A percentile compares a stretch with the other conserved stretches of the same genome.
phyloP scores from a whole-genome alignment of 129 eudicot species.

The Arctium minus region DNA sequence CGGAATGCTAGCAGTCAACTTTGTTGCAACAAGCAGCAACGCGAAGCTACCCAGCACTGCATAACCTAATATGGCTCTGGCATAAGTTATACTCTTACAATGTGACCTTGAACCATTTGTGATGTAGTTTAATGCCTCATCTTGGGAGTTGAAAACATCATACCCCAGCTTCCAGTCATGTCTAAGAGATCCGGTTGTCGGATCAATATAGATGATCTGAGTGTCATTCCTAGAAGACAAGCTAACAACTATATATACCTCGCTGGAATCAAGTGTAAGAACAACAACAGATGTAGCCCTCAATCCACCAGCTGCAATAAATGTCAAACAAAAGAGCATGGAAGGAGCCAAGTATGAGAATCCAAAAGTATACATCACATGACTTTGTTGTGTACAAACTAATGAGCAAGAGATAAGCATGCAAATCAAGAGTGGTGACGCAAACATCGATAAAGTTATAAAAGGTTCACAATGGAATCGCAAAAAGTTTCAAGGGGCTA shows the following conservation, averaged over 20 bases:
- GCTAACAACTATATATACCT: constrained; percentile 67
- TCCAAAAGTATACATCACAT: neutral
- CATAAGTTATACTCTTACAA: constrained; percentile 60
- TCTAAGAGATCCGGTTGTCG: constrained; percentile 81
- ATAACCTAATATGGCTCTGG: constrained; percentile 86
- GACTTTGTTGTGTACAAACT: neutral
- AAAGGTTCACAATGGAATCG: constrained; percentile 2
- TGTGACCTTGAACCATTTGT: constrained; percentile 71
- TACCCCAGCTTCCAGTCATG: constrained; percentile 54
- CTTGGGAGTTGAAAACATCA: constrained; percentile 72
- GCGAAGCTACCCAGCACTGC: constrained; percentile 74
- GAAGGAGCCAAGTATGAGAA: neutral
- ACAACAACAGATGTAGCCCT: constrained; percentile 77
- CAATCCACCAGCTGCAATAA: constrained; percentile 38
- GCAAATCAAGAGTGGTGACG: neutral
- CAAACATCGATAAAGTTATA: neutral
- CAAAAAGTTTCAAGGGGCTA: constrained; percentile 24
- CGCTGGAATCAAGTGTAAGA: constrained; percentile 58
- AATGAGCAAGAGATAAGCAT: neutral
- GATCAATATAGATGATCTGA: constrained; percentile 87
- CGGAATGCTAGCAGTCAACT: constrained; percentile 67
- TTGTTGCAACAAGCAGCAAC: constrained; percentile 82
- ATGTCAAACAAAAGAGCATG: constrained; percentile 13
- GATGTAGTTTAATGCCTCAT: constrained; percentile 68
- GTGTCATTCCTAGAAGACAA: constrained; percentile 66